Conservation (phyloP, 805 yeast species). For the Kluyveromyces siamensis region DNA sequence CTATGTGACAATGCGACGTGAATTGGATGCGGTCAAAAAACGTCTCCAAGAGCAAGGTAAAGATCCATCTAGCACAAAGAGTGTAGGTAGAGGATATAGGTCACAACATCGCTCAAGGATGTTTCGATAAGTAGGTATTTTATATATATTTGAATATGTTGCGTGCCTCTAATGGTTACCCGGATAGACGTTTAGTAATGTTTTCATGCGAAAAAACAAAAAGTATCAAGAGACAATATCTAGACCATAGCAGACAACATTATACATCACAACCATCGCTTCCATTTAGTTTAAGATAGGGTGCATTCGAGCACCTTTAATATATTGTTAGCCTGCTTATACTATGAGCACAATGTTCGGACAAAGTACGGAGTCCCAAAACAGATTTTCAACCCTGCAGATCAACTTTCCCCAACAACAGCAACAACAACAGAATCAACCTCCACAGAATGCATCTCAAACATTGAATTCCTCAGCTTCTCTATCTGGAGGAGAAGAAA, state of each 20-base stretch:
- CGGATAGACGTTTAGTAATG: neutral
- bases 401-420: constrained; percentile 17
- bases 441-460: constrained; percentile 18
- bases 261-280: no score
- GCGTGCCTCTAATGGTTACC: neutral
- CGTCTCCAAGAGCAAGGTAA: constrained; percentile 15
- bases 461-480: constrained; percentile 13
- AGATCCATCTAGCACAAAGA: constrained; percentile 1
- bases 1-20: constrained; percentile 64
- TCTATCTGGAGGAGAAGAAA: constrained; percentile 22
- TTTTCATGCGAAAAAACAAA: no score
- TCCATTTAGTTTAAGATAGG: no score
- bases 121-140: neutral
- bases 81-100: neutral
- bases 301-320: no score
- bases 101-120: neutral
- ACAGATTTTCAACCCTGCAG: constrained; percentile 16
- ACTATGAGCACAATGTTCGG: constrained; percentile 2
- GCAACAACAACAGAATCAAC: constrained; percentile 16
- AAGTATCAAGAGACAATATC: neutral
- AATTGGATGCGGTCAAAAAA: constrained; percentile 33
- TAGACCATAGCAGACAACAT: no score
- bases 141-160: neutral
- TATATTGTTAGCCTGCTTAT: neutral
- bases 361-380: constrained; percentile 9